Evolutionary conservation across 768 basidiomycete species (phyloP).

Genomic region (Boletellus ananiceps): DNA sequence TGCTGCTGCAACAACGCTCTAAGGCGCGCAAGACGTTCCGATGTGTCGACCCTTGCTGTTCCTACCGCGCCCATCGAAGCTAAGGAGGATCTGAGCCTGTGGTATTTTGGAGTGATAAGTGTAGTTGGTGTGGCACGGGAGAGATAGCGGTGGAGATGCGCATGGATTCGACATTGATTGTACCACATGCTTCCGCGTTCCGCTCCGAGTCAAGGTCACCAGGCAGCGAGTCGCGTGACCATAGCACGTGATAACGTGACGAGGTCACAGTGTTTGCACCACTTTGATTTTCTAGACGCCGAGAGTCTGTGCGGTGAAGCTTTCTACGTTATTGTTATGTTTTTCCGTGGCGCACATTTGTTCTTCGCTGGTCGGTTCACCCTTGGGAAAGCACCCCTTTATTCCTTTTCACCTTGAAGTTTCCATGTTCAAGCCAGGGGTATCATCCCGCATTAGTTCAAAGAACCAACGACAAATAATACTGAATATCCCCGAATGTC

Average conservation of each 20-base stretch:
- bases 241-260: neutral
- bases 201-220: conserved; percentile 10
- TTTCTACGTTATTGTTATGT: too few species aligned
- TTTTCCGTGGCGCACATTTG: too few species aligned
- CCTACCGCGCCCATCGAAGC: conserved; percentile 35
- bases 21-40: conserved; percentile 55
- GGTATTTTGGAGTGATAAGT: neutral
- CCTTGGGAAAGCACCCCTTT: too few species aligned
- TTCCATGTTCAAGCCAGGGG: too few species aligned
- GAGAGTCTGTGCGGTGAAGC: too few species aligned
- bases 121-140: conserved; percentile 10
- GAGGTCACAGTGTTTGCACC: neutral
- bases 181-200: conserved; percentile 29
- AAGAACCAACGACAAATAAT: too few species aligned
- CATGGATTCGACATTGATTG: conserved; percentile 12
- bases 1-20: conserved; percentile 64
- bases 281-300: too few species aligned
- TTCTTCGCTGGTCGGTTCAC: too few species aligned
- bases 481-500: too few species aligned
- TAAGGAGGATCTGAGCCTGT: conserved; percentile 10
- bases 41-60: conserved; percentile 53
- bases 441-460: too few species aligned
- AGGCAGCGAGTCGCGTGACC: conserved; percentile 5
- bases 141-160: conserved; percentile 20
- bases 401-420: too few species aligned